These are phyloP conservation scores for Sugiyamaella valdiviana DNA, from an alignment of 805 yeast genomes.

Conservation along the genomic window DNA sequence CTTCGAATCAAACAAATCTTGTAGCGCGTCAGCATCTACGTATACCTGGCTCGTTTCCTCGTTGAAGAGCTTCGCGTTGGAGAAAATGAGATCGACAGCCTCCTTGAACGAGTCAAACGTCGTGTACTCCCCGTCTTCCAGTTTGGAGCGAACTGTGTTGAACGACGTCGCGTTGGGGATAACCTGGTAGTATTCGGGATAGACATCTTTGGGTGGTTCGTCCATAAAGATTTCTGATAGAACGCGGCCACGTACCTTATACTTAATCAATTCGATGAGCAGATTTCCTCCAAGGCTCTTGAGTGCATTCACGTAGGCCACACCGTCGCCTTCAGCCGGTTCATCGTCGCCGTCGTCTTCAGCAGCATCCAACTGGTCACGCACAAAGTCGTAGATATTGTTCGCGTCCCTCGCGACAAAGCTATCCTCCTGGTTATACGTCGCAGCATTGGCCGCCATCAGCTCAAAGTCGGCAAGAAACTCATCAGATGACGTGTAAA, in stretches of 20 bases:
- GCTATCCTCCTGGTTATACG: slow-evolving; percentile 62
- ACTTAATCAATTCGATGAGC: slow-evolving; percentile 38
- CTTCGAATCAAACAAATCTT: slow-evolving; percentile 39
- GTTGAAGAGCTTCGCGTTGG: slow-evolving; percentile 74
- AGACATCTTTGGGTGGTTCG: slow-evolving; percentile 59
- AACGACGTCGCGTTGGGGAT: slow-evolving; percentile 73
- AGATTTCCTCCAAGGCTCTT: slow-evolving; percentile 20
- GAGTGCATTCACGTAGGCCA: slow-evolving; percentile 12
- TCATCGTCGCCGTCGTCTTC: slow-evolving; percentile 10
- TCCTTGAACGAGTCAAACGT: slow-evolving; percentile 54
- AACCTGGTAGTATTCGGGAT: slow-evolving; percentile 75
- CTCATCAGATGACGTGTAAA: slow-evolving; percentile 34
- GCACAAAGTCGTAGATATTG: slow-evolving; percentile 50
- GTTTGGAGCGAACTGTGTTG: slow-evolving; percentile 45
- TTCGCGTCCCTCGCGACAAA: slow-evolving; percentile 63
- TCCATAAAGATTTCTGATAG: slow-evolving; percentile 69
- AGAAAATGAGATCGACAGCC: slow-evolving; percentile 58
- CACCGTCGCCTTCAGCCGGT: slow-evolving; percentile 8
- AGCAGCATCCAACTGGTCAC: slow-evolving; percentile 34
- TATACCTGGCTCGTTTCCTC: slow-evolving; percentile 65
- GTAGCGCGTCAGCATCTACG: slow-evolving; percentile 61
- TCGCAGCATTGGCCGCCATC: slow-evolving; percentile 64
- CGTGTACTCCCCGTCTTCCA: slow-evolving; percentile 48
- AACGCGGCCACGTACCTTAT: slow-evolving; percentile 40
- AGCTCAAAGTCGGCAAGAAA: slow-evolving; percentile 56